phyloP scores from a whole-genome alignment of 805 yeast species.

The Schizosaccharomyces osmophilus region DNA sequence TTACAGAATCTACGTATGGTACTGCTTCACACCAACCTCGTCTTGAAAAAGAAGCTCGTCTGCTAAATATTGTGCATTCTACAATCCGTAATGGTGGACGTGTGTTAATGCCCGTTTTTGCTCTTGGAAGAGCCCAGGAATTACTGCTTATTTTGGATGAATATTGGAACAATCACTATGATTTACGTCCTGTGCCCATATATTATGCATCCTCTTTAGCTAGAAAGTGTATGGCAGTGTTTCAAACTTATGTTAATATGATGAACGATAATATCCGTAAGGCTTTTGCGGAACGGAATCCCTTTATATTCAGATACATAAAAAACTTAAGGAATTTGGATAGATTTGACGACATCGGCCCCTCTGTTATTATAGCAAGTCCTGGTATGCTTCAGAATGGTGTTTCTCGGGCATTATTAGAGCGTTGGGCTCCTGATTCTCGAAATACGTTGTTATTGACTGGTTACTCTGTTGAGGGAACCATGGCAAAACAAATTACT shows the following conservation, averaged over 20 bases:
- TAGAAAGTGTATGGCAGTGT: conserved; percentile 87
- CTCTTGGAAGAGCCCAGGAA: conserved; percentile 92
- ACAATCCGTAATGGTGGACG: conserved; percentile 76
- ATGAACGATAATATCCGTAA: conserved; percentile 80
- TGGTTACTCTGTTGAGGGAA: conserved; percentile 96
- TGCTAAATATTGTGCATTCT: conserved; percentile 61
- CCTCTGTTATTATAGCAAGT: conserved; percentile 85
- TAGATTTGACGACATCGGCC: conserved; percentile 74
- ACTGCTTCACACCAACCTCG: conserved; percentile 92
- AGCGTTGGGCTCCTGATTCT: conserved; percentile 93
- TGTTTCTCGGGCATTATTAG: conserved; percentile 68
- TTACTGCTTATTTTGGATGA: conserved; percentile 73
- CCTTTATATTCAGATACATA: conserved; percentile 71
- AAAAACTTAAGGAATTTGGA: conserved; percentile 59
- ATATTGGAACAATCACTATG: conserved; percentile 71
- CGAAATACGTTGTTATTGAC: conserved; percentile 70
- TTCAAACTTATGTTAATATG: conserved; percentile 87
- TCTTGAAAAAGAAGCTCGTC: conserved; percentile 53
- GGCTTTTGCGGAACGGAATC: conserved; percentile 38
- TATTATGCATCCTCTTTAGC: conserved; percentile 87
- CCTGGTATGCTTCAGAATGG: conserved; percentile 97
- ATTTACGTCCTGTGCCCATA: conserved; percentile 56
- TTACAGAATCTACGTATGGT: conserved; percentile 91
- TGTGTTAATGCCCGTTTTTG: conserved; percentile 79
- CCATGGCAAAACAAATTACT: conserved; percentile 75